Base-by-base conservation (phyloP, 106 monocot species). In the Platanthera zijinensis region DNA sequence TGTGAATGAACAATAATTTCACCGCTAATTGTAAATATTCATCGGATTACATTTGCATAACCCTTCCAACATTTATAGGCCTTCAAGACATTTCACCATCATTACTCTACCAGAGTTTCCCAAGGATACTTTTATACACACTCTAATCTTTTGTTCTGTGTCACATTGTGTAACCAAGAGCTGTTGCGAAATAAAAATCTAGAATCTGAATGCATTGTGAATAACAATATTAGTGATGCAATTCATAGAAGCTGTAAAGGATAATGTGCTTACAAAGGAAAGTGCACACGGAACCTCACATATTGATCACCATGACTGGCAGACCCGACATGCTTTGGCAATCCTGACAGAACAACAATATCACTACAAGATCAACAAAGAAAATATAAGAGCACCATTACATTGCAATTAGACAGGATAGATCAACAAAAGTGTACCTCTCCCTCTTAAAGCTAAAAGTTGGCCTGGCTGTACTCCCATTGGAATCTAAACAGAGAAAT, bases 401-500 rank as follows among this genome's bases (percentile, higher is more conserved):
- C 48, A 75, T 39, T 46, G 46, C 56, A 50, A 51, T 52, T 28
- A 32, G 14, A 12, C 22, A 0, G 39, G 9, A 39, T n/a, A 75
- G 14, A 72, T 71, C 51, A 54, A 14, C 8, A 10, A 14, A 51
- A 61, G 28, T 59, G 59, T 88, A 95, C 95, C 95, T 92, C 77
- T 92, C 46, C 89, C 95, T 63, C 86, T 84, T 47, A 93, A 73
- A 78, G 86, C 80, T 51, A 90, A 71, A 10, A 90, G 78, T 75
- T 93, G 87, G 67, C 86, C 90, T 7, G 81, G 90, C 64, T 93
- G 89, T 53, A 93, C 87, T 80, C 92, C 92, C 76, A 77, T 87
- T 6, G 95, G 95, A 88, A 95, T 95, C 95, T 95, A 86, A 32
- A 78, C 64, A 77, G 77, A 56, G 46, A 72, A 64, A 63, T 47